phyloP scores from a whole-genome alignment of 441 rosid genomes.

The Isatis lusitanica region DNA sequence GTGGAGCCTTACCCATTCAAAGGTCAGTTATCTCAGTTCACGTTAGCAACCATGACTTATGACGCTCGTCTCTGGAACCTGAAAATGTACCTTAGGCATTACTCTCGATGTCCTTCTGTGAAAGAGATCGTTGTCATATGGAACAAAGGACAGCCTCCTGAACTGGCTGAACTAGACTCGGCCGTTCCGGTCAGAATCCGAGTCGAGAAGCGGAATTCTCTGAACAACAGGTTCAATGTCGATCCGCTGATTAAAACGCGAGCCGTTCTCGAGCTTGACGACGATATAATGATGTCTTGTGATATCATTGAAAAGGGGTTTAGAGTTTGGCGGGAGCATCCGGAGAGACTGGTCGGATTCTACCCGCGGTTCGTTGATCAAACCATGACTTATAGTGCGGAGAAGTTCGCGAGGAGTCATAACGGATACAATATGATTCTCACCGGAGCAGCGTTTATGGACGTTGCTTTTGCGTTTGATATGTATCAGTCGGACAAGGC shows the following conservation, averaged over 20 bases:
- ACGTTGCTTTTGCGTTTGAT: conserved; percentile 57
- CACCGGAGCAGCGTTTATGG: conserved; percentile 96
- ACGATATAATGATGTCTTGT: conserved; percentile 93
- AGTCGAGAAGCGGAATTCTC: conserved; percentile 64
- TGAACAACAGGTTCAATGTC: conserved; percentile 80
- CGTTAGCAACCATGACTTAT: conserved; percentile 88
- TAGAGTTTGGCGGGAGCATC: conserved; percentile 82
- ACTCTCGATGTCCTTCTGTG: conserved; percentile 89
- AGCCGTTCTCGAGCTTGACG: conserved; percentile 92
- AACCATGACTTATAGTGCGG: conserved; percentile 65
- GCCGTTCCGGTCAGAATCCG: conserved; percentile 86
- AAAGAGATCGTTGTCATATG: conserved; percentile 91
- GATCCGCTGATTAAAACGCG: conserved; percentile 72
- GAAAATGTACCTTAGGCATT: conserved; percentile 88
- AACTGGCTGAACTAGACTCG: conserved; percentile 61
- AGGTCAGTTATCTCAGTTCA: conserved; percentile 82
- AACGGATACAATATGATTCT: conserved; percentile 87
- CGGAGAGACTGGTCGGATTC: conserved; percentile 80
- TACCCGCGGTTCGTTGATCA: conserved; percentile 73
- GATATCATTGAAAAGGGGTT: conserved; percentile 86
- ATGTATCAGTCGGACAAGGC: conserved; percentile 68
- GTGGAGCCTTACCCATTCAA: conserved; percentile 62
- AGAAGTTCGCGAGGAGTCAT: conserved; percentile 73
- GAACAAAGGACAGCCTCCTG: conserved; percentile 90
- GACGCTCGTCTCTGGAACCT: conserved; percentile 98